A percentile compares a stretch with the other conserved stretches of the same genome.
Conservation (phyloP, 2,329 filamentous ascomycete genomes). For the Colletotrichum falcatum region DNA sequence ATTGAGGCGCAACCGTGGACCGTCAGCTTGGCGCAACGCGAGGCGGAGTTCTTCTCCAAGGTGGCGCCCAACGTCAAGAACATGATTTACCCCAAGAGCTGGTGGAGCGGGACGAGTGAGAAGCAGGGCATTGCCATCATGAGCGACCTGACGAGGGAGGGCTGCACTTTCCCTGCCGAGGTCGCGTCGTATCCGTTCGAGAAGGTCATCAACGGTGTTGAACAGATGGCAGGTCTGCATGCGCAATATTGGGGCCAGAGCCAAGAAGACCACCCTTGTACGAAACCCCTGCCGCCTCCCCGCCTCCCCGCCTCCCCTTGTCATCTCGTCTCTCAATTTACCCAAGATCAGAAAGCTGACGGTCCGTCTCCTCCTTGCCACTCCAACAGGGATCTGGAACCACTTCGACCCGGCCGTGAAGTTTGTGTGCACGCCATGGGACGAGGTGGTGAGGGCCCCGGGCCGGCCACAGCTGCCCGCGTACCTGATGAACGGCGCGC, state of each 20-base stretch:
- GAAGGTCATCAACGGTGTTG: conserved; percentile 51
- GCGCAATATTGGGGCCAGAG: conserved; percentile 52
- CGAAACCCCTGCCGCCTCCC: neutral
- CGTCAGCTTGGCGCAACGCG: conserved; percentile 48
- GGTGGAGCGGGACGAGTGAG: conserved; percentile 51
- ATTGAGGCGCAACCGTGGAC: conserved; percentile 49
- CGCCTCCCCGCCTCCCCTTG: too few relatives aligned
- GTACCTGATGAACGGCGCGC: conserved; percentile 52
- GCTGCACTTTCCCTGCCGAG: conserved; percentile 51
- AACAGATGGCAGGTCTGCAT: conserved; percentile 56
- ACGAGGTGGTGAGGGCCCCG: conserved; percentile 45
- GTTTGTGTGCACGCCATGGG: conserved; percentile 45
- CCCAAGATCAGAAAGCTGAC: neutral
- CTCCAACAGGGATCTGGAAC: conserved; percentile 46
- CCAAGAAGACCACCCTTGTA: conserved; percentile 47
- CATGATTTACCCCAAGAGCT: conserved; percentile 50
- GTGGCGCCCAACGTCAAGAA: conserved; percentile 46
- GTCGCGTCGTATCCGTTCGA: conserved; percentile 47
- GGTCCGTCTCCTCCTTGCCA: neutral
- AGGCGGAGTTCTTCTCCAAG: conserved; percentile 53
- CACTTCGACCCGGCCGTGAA: conserved; percentile 53
- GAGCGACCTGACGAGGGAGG: conserved; percentile 49
- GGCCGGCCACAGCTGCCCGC: conserved; percentile 51
- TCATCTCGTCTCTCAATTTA: neutral
- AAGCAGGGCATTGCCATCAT: conserved; percentile 55